A percentile compares a stretch with the other conserved stretches of the same genome.
phyloP scores from a whole-genome alignment of 2,329 filamentous ascomycete species.

The Fusarium torulosum region DNA sequence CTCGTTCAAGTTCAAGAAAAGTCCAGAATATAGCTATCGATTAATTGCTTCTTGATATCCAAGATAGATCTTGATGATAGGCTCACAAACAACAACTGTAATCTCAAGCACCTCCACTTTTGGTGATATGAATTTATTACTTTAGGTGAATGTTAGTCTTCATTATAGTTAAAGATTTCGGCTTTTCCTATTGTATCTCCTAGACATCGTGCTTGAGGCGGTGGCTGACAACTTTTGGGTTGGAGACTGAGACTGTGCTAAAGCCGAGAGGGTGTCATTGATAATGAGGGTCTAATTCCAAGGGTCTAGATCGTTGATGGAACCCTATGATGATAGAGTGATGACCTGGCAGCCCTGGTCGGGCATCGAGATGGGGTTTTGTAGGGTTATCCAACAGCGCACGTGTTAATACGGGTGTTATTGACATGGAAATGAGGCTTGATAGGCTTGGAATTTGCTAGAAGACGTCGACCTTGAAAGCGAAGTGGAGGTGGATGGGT shows the following conservation, averaged over 20 bases:
- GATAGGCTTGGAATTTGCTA: conserved; percentile 20
- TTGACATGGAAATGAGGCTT: conserved; percentile 17
- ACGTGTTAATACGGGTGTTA: conserved; percentile 17
- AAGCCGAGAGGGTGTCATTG: conserved; percentile 21
- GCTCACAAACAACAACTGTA: too few species aligned
- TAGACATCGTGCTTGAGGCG: background rate
- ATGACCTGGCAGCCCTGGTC: conserved; percentile 25
- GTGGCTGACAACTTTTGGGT: conserved; percentile 10
- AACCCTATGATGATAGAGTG: conserved; percentile 24
- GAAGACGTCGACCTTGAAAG: conserved; percentile 12
- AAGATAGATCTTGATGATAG: too few species aligned
- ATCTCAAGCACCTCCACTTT: too few species aligned
- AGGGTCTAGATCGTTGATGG: conserved; percentile 17
- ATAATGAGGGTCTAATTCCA: conserved; percentile 13
- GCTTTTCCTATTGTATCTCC: too few species aligned
- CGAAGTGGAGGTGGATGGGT: conserved; percentile 23
- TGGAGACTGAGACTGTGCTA: conserved; percentile 28
- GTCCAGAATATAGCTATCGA: too few species aligned
- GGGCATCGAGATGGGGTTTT: conserved; percentile 10
- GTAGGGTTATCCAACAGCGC: background rate
- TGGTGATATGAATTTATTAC: too few species aligned
- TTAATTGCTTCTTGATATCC: too few species aligned
- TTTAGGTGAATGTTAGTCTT: too few species aligned
- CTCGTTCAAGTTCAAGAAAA: too few species aligned
- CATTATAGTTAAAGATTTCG: too few species aligned